phyloP scores from a whole-genome alignment of 805 yeast species.

The Saccharomycopsis babjevae region DNA sequence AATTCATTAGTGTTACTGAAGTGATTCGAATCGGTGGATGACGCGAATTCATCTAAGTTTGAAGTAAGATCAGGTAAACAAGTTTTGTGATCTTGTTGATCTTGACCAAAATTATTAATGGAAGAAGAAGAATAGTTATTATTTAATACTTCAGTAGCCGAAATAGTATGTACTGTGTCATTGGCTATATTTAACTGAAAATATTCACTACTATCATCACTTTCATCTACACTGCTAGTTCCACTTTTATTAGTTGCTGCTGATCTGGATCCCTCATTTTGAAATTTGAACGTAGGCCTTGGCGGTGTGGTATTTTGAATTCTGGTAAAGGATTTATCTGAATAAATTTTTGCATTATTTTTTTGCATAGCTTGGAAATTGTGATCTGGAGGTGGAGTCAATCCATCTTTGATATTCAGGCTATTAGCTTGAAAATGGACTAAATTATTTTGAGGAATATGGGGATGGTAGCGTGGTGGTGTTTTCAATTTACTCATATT shows the following conservation, averaged over 20 bases:
- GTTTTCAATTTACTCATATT: background rate
- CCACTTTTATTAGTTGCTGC: background rate
- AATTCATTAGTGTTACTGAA: background rate
- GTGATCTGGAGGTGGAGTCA: background rate
- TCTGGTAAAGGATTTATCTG: background rate
- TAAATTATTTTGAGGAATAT: background rate
- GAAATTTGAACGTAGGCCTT: background rate
- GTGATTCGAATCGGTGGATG: background rate
- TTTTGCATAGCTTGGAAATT: background rate
- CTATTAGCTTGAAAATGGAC: background rate
- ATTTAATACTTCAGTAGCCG: background rate
- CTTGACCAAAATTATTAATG: constrained; percentile 7
- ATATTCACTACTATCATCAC: constrained; percentile 11
- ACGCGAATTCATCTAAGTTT: background rate
- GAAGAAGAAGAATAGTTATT: background rate
- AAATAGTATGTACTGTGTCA: constrained; percentile 4
- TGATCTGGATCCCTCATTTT: background rate
- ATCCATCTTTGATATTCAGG: background rate
- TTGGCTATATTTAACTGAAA: constrained; percentile 11
- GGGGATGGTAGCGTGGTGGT: background rate
- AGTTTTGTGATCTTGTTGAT: background rate
- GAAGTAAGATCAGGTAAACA: background rate
- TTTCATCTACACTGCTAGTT: constrained; percentile 1
- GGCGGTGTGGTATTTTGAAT: background rate
- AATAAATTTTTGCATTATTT: background rate